These are phyloP conservation scores for Daldinia bambusicola DNA, from an alignment of 495 filamentous ascomycete genomes.

Conservation along the genomic window DNA sequence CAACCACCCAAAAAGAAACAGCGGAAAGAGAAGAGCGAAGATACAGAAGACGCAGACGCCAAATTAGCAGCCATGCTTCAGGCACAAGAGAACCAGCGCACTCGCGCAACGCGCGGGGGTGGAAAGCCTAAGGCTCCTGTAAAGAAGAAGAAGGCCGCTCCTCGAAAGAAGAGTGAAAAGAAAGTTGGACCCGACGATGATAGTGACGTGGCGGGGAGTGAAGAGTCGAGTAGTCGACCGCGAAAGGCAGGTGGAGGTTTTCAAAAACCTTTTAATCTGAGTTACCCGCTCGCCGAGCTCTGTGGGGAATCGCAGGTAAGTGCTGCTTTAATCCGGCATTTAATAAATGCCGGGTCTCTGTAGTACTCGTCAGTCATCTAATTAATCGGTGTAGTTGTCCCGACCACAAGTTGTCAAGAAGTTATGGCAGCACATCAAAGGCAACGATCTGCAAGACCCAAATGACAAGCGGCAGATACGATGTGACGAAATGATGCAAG, in stretches of 20 bases:
- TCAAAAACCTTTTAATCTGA: slow-evolving; percentile 64
- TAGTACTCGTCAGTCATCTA: slow-evolving; percentile 3
- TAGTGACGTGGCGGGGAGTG: slow-evolving; percentile 74
- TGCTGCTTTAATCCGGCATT: background rate
- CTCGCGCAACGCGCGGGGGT: slow-evolving; percentile 76
- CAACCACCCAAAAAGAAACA: slow-evolving; percentile 64
- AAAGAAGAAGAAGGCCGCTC: slow-evolving; percentile 71
- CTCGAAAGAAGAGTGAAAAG: slow-evolving; percentile 74
- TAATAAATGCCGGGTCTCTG: background rate
- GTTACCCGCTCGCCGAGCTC: slow-evolving; percentile 59
- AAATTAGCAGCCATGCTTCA: slow-evolving; percentile 86
- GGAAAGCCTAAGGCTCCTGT: slow-evolving; percentile 65
- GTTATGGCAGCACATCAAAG: slow-evolving; percentile 94
- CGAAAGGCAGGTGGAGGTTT: slow-evolving; percentile 61
- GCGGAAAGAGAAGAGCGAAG: slow-evolving; percentile 63
- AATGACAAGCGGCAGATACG: slow-evolving; percentile 88
- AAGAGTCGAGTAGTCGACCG: slow-evolving; percentile 62
- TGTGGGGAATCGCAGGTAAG: slow-evolving; percentile 70
- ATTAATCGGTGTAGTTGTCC: slow-evolving; percentile 68
- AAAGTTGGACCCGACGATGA: slow-evolving; percentile 82
- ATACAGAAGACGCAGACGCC: slow-evolving; percentile 78
- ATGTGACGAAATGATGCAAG: slow-evolving; percentile 89
- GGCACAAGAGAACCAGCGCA: slow-evolving; percentile 84
- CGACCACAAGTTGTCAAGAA: slow-evolving; percentile 95
- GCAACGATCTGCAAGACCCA: slow-evolving; percentile 86